Evolutionary conservation across 1,284 basidiomycete genomes (phyloP), one percentile per base, ranked within the genome.

Genomic region (Cystobasidiaceae sp.): DNA sequence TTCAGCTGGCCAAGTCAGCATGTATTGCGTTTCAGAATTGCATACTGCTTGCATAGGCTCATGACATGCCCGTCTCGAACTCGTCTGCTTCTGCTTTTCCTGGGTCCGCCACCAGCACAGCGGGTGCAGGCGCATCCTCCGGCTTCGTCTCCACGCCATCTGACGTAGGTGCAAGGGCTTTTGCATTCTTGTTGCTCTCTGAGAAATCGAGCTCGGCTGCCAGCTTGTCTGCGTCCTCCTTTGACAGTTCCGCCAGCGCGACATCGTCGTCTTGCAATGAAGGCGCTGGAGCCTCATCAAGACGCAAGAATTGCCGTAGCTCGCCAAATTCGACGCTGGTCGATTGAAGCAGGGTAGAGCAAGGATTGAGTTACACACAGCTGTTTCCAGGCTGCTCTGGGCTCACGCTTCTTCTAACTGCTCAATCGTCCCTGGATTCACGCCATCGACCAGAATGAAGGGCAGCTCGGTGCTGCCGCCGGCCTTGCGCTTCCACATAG

Each of bases 51-150:
- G n/a, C n/a, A n/a, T n/a, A n/a, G n/a, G n/a, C n/a, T 39, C 17
- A 60, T 60, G 58, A 33, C 60, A 62, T 62, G 25, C 60, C 60
- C 23, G 49, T 62, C 52, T 56, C 61, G 41, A 64, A 55, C 33
- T 64, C 61, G 15, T 54, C 61, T 8, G 52, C 61, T 46, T 56
- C 61, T 1, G 61, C 61, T 11, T 64, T 27, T 64, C 61, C 61
- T 19, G 61, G 61, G 39, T 64, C 33, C 19, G 30, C 39, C 1
- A 55, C 25, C 21, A 64, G n/a, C 2, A 25, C 61, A 15, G 44
- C 41, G 19, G 51, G 43, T 17, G 43, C 44, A 46, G 39, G 30
- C 11, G 46, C 43, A 28, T 56, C 44, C 4, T 64, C 61, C 3
- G 51, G 52, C 30, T 28, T 44, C 27, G 61, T 56, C 19, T 64